Conservation (phyloP, 768 basidiomycete species). For the Rhodotorula toruloides region DNA sequence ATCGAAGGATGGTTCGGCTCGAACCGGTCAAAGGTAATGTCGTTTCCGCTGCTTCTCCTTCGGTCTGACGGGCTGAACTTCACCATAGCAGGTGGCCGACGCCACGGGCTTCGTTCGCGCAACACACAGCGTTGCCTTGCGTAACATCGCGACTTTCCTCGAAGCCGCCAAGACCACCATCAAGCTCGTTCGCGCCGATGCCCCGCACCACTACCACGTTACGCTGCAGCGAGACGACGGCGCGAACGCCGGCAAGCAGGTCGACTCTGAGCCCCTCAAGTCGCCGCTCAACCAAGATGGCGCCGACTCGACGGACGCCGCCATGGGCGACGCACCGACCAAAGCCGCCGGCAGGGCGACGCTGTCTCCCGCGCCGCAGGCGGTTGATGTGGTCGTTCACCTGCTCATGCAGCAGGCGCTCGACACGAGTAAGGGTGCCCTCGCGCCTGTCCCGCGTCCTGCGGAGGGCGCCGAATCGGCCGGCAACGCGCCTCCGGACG, state of each 20-base stretch:
- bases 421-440: slow-evolving; percentile 54
- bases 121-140: slow-evolving; percentile 70
- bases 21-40: slow-evolving; percentile 44
- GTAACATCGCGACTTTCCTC: slow-evolving; percentile 72
- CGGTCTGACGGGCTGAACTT: no score
- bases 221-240: slow-evolving; percentile 53
- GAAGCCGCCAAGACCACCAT: slow-evolving; percentile 66
- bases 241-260: neutral
- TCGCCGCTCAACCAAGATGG: slow-evolving; percentile 24
- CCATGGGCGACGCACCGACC: slow-evolving; percentile 17
- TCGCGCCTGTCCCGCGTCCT: slow-evolving; percentile 32
- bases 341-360: slow-evolving; percentile 23
- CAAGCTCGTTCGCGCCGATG: slow-evolving; percentile 63
- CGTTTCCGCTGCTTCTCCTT: neutral
- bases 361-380: slow-evolving; percentile 45
- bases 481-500: slow-evolving; percentile 20
- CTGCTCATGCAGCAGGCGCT: slow-evolving; percentile 69
- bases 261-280: slow-evolving; percentile 22
- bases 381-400: slow-evolving; percentile 50
- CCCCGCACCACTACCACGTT: slow-evolving; percentile 52
- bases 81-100: slow-evolving; percentile 53
- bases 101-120: slow-evolving; percentile 66
- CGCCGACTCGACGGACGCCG: slow-evolving; percentile 4
- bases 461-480: neutral
- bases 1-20: slow-evolving; percentile 71